phyloP scores from a whole-genome alignment of 177 flowering plant species.

The Telopea speciosissima region DNA sequence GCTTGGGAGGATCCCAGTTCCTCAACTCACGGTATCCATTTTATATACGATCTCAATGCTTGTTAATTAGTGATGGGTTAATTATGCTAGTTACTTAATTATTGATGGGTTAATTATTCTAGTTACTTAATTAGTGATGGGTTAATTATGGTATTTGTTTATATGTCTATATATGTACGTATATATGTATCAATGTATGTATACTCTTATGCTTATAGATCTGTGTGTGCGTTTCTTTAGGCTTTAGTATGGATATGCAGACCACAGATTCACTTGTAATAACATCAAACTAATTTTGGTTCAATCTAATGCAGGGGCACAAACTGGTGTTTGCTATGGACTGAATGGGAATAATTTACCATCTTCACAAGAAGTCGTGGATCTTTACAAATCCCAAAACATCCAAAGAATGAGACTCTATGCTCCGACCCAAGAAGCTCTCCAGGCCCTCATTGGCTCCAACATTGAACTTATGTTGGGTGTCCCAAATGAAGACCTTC shows the following conservation, averaged over 20 bases:
- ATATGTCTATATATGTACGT: no score
- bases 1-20: no score
- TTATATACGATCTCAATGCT: no score
- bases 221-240: not conserved
- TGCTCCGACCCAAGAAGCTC: constrained; percentile 11
- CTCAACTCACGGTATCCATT: no score
- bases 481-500: constrained; percentile 24
- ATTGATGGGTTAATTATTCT: no score
- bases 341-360: constrained; percentile 15
- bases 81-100: no score
- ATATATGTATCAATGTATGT: no score
- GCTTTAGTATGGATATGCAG: not conserved
- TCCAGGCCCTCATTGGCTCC: constrained; percentile 17
- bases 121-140: no score
- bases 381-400: constrained; percentile 5
- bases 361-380: constrained; percentile 4
- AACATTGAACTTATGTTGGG: constrained; percentile 28
- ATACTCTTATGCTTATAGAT: not conserved
- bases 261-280: not conserved
- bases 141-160: no score
- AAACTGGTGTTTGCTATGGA: constrained; percentile 24
- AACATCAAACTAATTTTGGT: not conserved
- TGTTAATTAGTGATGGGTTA: no score
- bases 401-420: constrained; percentile 20
- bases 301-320: constrained; percentile 7